phyloP scores from a whole-genome alignment of 768 basidiomycete species.

The Russula griseocarnosa region DNA sequence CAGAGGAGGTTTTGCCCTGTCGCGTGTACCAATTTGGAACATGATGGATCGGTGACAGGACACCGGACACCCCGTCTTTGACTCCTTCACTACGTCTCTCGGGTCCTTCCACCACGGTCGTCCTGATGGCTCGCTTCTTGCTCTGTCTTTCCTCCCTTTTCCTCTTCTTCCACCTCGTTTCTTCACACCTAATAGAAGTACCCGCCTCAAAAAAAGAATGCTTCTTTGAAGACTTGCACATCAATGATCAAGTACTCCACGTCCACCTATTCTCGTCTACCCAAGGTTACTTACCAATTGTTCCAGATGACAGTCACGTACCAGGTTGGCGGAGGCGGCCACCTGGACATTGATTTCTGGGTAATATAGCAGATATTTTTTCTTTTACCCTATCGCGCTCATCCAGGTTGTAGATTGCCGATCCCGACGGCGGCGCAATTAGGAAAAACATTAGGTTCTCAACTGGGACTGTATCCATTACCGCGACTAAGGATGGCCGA shows the following conservation, averaged over 20 bases:
- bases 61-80: slow-evolving; percentile 12
- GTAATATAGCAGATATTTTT: slow-evolving; percentile 41
- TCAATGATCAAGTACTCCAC: slow-evolving; percentile 73
- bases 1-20: slow-evolving; percentile 21
- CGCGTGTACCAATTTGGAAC: slow-evolving; percentile 30
- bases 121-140: slow-evolving; percentile 41
- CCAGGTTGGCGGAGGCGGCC: slow-evolving; percentile 96
- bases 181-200: slow-evolving; percentile 70
- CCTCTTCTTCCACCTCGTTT: slow-evolving; percentile 37
- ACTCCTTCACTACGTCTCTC: not conserved
- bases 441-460: slow-evolving; percentile 82
- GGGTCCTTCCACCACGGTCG: not conserved
- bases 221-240: slow-evolving; percentile 92
- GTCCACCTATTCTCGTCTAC: not conserved
- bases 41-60: slow-evolving; percentile 18
- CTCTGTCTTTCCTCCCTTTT: slow-evolving; percentile 41
- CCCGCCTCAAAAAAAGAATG: slow-evolving; percentile 83
- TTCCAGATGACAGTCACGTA: slow-evolving; percentile 97
- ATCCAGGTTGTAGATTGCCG: slow-evolving; percentile 58
- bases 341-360: slow-evolving; percentile 97
- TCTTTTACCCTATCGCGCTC: not conserved
- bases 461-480: slow-evolving; percentile 84
- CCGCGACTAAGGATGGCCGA: slow-evolving; percentile 81
- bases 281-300: not conserved
- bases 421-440: slow-evolving; percentile 64